Conservation (phyloP, 176 grass and related monocot species). For the Avena atlantica region DNA sequence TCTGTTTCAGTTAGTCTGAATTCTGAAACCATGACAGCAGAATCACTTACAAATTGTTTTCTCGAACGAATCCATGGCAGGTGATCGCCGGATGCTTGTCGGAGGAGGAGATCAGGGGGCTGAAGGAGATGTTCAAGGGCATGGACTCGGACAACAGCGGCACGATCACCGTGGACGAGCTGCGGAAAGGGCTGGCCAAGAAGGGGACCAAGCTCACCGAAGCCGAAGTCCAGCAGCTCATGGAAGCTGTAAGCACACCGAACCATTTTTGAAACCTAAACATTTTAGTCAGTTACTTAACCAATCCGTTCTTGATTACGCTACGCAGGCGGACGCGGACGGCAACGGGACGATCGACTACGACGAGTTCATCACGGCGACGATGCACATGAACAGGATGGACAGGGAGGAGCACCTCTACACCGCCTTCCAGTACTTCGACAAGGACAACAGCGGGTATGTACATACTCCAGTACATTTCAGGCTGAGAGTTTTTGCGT, state of each 20-base stretch:
- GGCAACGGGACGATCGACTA: constrained; percentile 86
- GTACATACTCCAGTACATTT: neutral
- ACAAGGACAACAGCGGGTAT: constrained; percentile 88
- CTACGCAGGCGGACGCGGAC: constrained; percentile 71
- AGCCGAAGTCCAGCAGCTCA: constrained; percentile 73
- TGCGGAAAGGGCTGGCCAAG: constrained; percentile 71
- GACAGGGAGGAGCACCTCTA: constrained; percentile 85
- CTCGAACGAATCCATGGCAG: constrained; percentile 37
- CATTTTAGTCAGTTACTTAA: neutral
- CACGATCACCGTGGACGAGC: constrained; percentile 80
- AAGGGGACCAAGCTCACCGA: constrained; percentile 82
- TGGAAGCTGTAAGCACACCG: constrained; percentile 63
- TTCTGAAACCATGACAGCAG: too few species aligned
- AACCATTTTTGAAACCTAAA: neutral
- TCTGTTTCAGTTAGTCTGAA: neutral
- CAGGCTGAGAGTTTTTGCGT: neutral
- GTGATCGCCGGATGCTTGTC: constrained; percentile 79
- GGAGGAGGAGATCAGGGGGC: constrained; percentile 86
- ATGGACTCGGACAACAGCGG: constrained; percentile 83
- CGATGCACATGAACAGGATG: constrained; percentile 92
- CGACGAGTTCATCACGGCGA: constrained; percentile 92
- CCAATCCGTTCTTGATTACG: neutral
- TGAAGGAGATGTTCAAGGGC: constrained; percentile 90
- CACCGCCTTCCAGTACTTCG: constrained; percentile 84
- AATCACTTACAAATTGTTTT: too few species aligned